Evolutionary conservation across 2,329 filamentous ascomycete genomes (phyloP).

Genomic region (Cytospora chrysosperma): DNA sequence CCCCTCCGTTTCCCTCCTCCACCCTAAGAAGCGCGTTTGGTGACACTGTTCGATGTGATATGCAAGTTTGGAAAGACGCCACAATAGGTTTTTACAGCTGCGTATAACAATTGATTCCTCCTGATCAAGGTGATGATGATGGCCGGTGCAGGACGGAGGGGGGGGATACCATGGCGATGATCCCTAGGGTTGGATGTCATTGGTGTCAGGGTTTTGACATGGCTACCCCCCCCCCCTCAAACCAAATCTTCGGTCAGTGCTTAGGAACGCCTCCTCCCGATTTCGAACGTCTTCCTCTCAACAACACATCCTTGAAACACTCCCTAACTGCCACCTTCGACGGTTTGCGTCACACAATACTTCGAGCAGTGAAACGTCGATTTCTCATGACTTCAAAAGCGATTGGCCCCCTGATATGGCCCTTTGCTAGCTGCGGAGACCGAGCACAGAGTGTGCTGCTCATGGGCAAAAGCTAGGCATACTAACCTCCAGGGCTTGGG

Average conservation of each 20-base stretch:
- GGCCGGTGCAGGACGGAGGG: background rate
- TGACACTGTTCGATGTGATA: background rate
- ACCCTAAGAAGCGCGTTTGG: background rate
- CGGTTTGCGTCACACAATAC: slow-evolving; percentile 23
- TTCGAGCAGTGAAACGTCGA: slow-evolving; percentile 18
- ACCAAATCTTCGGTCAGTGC: background rate
- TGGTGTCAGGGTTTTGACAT: background rate
- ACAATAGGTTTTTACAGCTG: background rate
- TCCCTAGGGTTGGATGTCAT: background rate
- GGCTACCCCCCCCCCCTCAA: background rate
- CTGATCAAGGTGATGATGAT: background rate
- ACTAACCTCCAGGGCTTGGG: background rate
- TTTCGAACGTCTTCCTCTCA: background rate
- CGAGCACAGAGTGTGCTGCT: background rate
- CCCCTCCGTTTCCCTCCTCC: background rate
- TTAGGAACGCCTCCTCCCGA: background rate
- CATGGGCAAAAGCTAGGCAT: slow-evolving; percentile 8
- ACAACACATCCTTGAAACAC: slow-evolving; percentile 10
- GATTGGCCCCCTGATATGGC: slow-evolving; percentile 7
- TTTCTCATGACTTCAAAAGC: slow-evolving; percentile 10
- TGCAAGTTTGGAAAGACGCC: background rate
- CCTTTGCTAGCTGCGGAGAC: background rate
- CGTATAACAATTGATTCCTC: background rate
- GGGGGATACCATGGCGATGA: background rate
- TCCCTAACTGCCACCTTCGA: slow-evolving; percentile 10